Evolutionary conservation across 345 rosid genomes (phyloP), one percentile per base, ranked within the genome.

Genomic region (Excoecaria agallocha): DNA sequence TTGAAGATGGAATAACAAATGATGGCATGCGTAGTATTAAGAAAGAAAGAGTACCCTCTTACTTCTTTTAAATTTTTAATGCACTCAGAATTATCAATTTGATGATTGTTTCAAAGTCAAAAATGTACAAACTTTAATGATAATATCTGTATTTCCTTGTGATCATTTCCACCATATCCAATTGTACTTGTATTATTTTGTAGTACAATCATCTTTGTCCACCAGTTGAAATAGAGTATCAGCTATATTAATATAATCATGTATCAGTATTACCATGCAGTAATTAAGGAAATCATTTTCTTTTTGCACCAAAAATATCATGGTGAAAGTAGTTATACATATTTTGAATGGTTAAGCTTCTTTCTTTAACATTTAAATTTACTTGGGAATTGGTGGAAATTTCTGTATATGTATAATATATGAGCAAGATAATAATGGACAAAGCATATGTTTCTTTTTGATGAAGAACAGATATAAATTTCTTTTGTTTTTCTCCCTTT

Each of bases 91-190:
- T 60, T 57, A 35, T 66, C 41, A 60, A 8, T 68, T 8, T 68
- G n/a, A 76, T 76, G 45, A 39, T 43, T 37, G 66, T 73, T 59
- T 70, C 73, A 45, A 76, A 69, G 78, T 82, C 67, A 76, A 75
- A 78, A 79, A 60, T 70, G 30, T 58, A 67, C 72, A 56, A 38
- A 66, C 39, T 69, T 52, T 77, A 56, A 72, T 76, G 12, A 78
- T 82, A 17, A 43, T 5, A 0, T 30, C 20, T 39, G 20, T 55
- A 20, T 70, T 69, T 52, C 3, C 10, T 38, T 51, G 38, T 16
- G 45, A 8, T 45, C 19, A 60, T 60, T n/a, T 61, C 66, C 45
- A 35, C 45, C 64, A 22, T 60, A 60, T 60, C 39, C 25, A 25
- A 25, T 60, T 58, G 1, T 58, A 50, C 54, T 13, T 1, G 1